Percentiles rank a stretch among this genome's conserved stretches.
These are phyloP conservation scores for Verticillium nonalfalfae DNA, from an alignment of 2,329 filamentous ascomycete genomes.

Conservation along the genomic window DNA sequence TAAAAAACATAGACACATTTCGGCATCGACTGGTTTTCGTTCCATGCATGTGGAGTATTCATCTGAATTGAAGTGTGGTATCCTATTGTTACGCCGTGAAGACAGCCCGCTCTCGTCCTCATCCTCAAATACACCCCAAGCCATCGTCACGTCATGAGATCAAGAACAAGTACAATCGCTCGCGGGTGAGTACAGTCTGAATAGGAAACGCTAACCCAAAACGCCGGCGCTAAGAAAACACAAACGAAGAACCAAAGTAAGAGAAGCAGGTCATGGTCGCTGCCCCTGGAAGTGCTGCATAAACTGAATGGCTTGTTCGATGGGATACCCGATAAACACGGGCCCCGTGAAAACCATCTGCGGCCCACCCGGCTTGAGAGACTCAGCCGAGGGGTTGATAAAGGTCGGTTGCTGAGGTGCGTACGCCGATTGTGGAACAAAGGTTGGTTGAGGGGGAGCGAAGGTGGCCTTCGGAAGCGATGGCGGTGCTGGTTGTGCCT, in stretches of 20 bases:
- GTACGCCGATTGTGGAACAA: slow-evolving; percentile 25
- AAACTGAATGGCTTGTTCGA: slow-evolving; percentile 73
- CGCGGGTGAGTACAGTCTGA: background rate
- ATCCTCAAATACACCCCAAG: background rate
- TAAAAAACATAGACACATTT: background rate
- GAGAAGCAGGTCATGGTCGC: slow-evolving; percentile 8
- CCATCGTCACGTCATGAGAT: background rate
- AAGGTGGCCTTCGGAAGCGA: background rate
- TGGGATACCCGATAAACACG: slow-evolving; percentile 86
- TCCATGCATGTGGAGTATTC: background rate
- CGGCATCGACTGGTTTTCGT: background rate
- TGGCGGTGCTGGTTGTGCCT: background rate
- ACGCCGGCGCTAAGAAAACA: slow-evolving; percentile 22
- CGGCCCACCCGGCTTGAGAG: slow-evolving; percentile 33
- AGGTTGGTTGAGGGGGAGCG: slow-evolving; percentile 37
- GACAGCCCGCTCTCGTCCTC: background rate
- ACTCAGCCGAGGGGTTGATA: slow-evolving; percentile 34
- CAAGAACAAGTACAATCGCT: background rate
- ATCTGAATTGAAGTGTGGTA: background rate
- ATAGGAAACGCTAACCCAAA: slow-evolving; percentile 6
- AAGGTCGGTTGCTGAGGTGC: slow-evolving; percentile 41
- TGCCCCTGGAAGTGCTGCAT: slow-evolving; percentile 53
- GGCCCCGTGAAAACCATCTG: slow-evolving; percentile 88
- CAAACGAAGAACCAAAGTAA: background rate
- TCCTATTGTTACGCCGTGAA: background rate